Percentiles rank a stretch among this genome's conserved stretches.
phyloP scores from a whole-genome alignment of 1,139 yeast genomes.

The Candida neerlandica region DNA sequence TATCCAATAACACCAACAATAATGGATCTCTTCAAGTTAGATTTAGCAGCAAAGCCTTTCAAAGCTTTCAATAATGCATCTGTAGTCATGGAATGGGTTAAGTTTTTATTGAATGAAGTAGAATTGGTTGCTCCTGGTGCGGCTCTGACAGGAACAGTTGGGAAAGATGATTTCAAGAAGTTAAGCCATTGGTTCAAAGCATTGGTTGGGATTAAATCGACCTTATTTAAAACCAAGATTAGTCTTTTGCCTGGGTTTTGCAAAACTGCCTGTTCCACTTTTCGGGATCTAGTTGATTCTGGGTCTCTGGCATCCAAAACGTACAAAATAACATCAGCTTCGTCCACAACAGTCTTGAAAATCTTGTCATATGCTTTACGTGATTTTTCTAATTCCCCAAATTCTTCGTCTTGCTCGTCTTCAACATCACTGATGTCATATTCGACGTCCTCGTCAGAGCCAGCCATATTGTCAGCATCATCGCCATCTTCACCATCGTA shows the following conservation, averaged over 20 bases:
- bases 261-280: constrained; percentile 86
- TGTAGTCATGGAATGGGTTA: constrained; percentile 75
- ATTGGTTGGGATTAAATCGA: constrained; percentile 86
- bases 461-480: constrained; percentile 42
- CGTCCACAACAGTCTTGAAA: constrained; percentile 78
- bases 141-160: constrained; percentile 88
- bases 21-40: constrained; percentile 87
- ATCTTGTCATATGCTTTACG: constrained; percentile 93
- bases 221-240: constrained; percentile 83
- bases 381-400: constrained; percentile 63
- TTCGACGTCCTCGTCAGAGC: constrained; percentile 48
- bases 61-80: constrained; percentile 74
- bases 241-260: constrained; percentile 79
- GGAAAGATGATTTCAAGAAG: constrained; percentile 79
- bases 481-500: constrained; percentile 59
- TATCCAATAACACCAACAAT: constrained; percentile 96
- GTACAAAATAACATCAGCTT: constrained; percentile 86
- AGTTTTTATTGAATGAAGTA: constrained; percentile 72
- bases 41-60: constrained; percentile 81
- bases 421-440: constrained; percentile 48
- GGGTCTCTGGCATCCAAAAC: constrained; percentile 98
- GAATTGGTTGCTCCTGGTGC: constrained; percentile 55
- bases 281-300: constrained; percentile 88
- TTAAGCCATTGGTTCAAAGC: constrained; percentile 84
- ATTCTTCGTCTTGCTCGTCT: constrained; percentile 44